A percentile compares a stretch with the other conserved stretches of the same genome.
Evolutionary conservation across 2,329 filamentous ascomycete species (phyloP).

Genomic region (Cladophialophora exuberans): DNA sequence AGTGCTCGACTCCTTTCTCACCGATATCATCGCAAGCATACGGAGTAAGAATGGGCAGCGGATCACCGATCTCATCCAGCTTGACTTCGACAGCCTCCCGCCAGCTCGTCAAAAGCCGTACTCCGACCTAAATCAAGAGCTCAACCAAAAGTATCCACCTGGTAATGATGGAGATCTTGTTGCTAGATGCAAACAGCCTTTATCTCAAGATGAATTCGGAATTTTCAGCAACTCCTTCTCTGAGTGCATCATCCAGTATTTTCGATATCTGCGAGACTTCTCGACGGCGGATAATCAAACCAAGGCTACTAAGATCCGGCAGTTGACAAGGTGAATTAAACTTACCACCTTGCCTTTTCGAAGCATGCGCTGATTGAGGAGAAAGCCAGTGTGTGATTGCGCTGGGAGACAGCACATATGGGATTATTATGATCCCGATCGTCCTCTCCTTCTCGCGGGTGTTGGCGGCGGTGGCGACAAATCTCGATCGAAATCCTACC

Average conservation of each 20-base stretch:
- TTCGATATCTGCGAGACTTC: constrained; percentile 34
- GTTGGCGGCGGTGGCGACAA: constrained; percentile 80
- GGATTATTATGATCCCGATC: constrained; percentile 79
- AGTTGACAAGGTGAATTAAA: constrained; percentile 29
- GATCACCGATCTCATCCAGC: constrained; percentile 31
- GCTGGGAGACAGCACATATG: constrained; percentile 76
- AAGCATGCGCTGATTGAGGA: not conserved
- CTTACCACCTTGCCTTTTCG: not conserved
- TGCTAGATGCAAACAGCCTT: constrained; percentile 25
- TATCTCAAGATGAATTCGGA: constrained; percentile 30
- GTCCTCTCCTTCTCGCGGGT: constrained; percentile 80
- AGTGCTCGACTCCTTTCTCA: constrained; percentile 28
- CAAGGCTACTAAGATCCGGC: constrained; percentile 31
- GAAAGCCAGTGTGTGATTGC: constrained; percentile 79
- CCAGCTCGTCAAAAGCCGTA: constrained; percentile 31
- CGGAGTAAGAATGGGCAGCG: constrained; percentile 28
- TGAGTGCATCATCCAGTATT: constrained; percentile 33
- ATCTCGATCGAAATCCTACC: constrained; percentile 77
- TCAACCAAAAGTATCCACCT: constrained; percentile 28
- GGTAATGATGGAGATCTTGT: constrained; percentile 27
- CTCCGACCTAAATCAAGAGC: constrained; percentile 29
- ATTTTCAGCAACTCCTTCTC: constrained; percentile 30
- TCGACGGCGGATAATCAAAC: constrained; percentile 27
- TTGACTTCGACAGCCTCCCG: constrained; percentile 31
- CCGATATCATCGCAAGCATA: constrained; percentile 28